Percentiles rank a stretch among this genome's conserved stretches.
phyloP scores from a whole-genome alignment of 2,329 filamentous ascomycete genomes.

The Penicillium sp. region DNA sequence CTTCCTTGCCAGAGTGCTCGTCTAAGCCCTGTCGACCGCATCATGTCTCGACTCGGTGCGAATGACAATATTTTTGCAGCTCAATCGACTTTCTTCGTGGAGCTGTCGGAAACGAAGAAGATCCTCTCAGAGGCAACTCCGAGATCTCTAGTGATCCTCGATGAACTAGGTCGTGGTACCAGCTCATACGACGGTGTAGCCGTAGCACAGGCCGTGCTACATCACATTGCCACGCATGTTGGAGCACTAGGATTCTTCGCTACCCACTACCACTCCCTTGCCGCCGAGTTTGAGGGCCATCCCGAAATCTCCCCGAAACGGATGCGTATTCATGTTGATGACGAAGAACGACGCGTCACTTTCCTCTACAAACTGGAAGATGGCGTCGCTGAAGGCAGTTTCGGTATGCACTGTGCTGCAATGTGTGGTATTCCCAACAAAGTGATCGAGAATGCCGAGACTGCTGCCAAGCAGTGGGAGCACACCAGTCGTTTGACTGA shows the following conservation, averaged over 20 bases:
- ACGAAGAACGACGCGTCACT: constrained; percentile 77
- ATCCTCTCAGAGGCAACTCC: constrained; percentile 92
- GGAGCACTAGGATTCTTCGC: constrained; percentile 96
- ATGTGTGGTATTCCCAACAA: constrained; percentile 91
- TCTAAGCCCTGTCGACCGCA: constrained; percentile 88
- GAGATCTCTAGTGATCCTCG: constrained; percentile 90
- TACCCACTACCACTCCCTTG: constrained; percentile 93
- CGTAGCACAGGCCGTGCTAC: constrained; percentile 93
- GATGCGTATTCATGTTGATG: constrained; percentile 94
- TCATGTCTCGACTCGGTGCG: constrained; percentile 96
- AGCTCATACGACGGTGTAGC: constrained; percentile 95
- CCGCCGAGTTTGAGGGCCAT: constrained; percentile 83
- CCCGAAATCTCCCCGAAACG: constrained; percentile 81
- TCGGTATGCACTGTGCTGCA: constrained; percentile 97
- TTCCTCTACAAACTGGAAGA: constrained; percentile 93
- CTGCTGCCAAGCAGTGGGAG: constrained; percentile 88
- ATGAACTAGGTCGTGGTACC: constrained; percentile 92
- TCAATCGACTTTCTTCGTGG: constrained; percentile 97
- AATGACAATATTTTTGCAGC: constrained; percentile 99
- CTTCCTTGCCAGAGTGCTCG: constrained; percentile 78
- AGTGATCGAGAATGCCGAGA: constrained; percentile 82
- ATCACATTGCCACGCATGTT: constrained; percentile 89
- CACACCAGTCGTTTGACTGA: constrained; percentile 89
- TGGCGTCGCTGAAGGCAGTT: constrained; percentile 91
- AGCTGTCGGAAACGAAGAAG: constrained; percentile 96